phyloP scores from a whole-genome alignment of 202 grass and related monocot genomes.

The Digitaria exilis region DNA sequence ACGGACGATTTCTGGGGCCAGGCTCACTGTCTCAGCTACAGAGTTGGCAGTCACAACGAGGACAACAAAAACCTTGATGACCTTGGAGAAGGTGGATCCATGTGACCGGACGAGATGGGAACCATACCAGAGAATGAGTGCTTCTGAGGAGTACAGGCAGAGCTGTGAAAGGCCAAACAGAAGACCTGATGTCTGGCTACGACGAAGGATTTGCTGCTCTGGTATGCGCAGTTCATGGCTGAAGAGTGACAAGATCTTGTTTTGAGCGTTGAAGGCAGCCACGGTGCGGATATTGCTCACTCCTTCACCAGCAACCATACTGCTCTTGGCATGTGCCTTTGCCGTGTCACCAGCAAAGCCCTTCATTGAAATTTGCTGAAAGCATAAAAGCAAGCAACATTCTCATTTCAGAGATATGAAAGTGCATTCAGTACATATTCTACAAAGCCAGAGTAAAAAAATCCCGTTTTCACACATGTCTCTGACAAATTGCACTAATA shows the following conservation, averaged over 20 bases:
- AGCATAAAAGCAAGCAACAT: slow-evolving; percentile 31
- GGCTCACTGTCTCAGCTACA: slow-evolving; percentile 88
- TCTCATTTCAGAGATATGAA: slow-evolving; percentile 14
- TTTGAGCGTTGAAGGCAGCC: slow-evolving; percentile 96
- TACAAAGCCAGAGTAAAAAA: neutral
- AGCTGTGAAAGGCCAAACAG: slow-evolving; percentile 93
- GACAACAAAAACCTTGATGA: slow-evolving; percentile 99
- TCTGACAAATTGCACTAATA: neutral
- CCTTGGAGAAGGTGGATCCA: slow-evolving; percentile 95
- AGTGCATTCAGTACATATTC: neutral
- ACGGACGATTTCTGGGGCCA: slow-evolving; percentile 88
- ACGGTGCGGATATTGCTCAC: slow-evolving; percentile 97
- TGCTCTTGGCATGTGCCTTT: slow-evolving; percentile 95
- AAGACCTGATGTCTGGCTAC: slow-evolving; percentile 91
- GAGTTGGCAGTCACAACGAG: slow-evolving; percentile 98
- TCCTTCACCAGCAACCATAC: slow-evolving; percentile 96
- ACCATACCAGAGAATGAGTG: slow-evolving; percentile 96
- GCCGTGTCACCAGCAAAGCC: slow-evolving; percentile 98
- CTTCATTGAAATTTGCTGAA: slow-evolving; percentile 96
- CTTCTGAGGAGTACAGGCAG: slow-evolving; percentile 86
- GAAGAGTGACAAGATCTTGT: slow-evolving; percentile 89
- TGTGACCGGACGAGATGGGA: slow-evolving; percentile 78
- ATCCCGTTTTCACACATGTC: neutral
- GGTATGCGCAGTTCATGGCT: slow-evolving; percentile 78
- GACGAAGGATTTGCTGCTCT: slow-evolving; percentile 75